A percentile compares a stretch with the other conserved stretches of the same genome.
Conservation (phyloP, 2,329 filamentous ascomycete species). For the Podosphaera xanthii region DNA sequence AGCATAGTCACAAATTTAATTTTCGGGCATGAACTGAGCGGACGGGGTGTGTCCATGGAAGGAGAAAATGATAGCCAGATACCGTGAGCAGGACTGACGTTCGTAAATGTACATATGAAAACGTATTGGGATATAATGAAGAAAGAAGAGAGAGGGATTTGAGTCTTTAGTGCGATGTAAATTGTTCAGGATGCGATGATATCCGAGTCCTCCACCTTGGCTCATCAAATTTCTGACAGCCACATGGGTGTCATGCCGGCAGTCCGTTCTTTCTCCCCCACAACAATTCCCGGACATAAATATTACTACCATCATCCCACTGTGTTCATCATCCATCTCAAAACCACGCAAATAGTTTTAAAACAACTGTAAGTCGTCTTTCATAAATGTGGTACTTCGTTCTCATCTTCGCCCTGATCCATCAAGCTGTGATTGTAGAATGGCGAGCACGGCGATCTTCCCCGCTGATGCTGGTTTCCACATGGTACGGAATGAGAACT, state of each 20-base stretch:
- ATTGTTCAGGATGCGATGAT: neutral
- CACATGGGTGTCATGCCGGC: neutral
- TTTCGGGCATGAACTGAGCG: too few species aligned
- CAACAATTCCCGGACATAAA: neutral
- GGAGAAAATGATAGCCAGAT: too few species aligned
- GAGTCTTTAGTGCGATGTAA: neutral
- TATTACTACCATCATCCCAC: neutral
- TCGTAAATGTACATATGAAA: neutral
- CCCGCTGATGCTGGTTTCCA: neutral
- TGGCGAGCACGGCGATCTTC: neutral
- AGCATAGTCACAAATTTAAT: too few species aligned
- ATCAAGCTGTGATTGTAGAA: too few species aligned
- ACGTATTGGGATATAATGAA: neutral
- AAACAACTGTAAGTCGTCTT: neutral
- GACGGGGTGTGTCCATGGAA: too few species aligned
- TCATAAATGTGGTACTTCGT: neutral
- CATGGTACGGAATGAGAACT: neutral
- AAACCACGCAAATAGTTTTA: neutral
- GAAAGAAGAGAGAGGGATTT: neutral
- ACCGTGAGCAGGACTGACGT: too few species aligned
- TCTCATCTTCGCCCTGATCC: too few species aligned
- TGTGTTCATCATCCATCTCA: neutral
- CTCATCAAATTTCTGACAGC: neutral
- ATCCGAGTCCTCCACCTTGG: neutral
- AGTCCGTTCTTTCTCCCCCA: neutral